phyloP scores from a whole-genome alignment of 768 basidiomycete genomes.

The Pholiota microspora region DNA sequence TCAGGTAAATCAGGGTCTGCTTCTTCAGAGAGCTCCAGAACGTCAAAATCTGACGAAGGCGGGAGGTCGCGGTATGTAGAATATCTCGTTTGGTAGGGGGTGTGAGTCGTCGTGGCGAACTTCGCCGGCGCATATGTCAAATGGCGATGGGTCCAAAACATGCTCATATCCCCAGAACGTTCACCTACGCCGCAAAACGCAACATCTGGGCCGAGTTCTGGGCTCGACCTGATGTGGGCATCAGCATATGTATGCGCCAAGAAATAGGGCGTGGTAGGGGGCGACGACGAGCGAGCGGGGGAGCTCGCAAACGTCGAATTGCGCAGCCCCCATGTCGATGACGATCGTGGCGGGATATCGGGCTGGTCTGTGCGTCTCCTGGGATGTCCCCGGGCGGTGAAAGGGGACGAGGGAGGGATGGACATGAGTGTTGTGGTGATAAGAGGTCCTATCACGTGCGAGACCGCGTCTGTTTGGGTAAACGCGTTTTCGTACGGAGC shows the following conservation, averaged over 20 bases:
- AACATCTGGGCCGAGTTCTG: slow-evolving; percentile 26
- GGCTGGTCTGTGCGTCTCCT: slow-evolving; percentile 19
- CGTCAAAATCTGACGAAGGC: slow-evolving; percentile 31
- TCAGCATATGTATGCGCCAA: slow-evolving; percentile 23
- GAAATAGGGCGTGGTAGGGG: slow-evolving; percentile 35
- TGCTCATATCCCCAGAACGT: slow-evolving; percentile 26
- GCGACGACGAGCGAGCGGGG: slow-evolving; percentile 36
- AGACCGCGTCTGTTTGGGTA: slow-evolving; percentile 31
- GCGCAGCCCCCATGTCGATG: slow-evolving; percentile 16
- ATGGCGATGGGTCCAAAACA: slow-evolving; percentile 23
- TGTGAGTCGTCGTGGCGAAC: slow-evolving; percentile 18
- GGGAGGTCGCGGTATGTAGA: slow-evolving; percentile 24
- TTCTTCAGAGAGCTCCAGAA: slow-evolving; percentile 31
- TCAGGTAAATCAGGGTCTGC: slow-evolving; percentile 21
- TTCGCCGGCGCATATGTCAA: slow-evolving; percentile 16
- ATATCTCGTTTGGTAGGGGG: slow-evolving; percentile 28
- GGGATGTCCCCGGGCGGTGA: slow-evolving; percentile 19
- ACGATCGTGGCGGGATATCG: slow-evolving; percentile 16
- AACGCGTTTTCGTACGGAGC: slow-evolving; percentile 45
- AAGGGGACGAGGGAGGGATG: slow-evolving; percentile 26
- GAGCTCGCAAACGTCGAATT: slow-evolving; percentile 30
- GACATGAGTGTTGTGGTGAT: slow-evolving; percentile 47
- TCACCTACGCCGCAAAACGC: slow-evolving; percentile 17
- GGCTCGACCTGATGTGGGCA: slow-evolving; percentile 36
- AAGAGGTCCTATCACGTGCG: slow-evolving; percentile 41